Evolutionary conservation across 164 flowering plant species (phyloP).

Genomic region (Berberis vulgaris): DNA sequence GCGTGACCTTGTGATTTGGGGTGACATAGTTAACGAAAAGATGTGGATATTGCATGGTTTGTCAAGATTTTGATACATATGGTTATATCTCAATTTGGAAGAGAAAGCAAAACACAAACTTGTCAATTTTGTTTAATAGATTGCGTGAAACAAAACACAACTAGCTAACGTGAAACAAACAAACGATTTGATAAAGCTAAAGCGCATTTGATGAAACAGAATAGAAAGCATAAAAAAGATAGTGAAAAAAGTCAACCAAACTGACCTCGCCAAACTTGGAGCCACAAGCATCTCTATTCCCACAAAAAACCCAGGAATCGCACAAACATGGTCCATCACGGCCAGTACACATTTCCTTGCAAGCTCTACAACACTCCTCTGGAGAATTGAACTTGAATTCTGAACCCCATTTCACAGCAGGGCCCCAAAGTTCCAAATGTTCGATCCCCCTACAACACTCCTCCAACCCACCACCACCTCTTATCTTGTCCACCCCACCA

Average conservation of each 20-base stretch:
- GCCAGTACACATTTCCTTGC: slow-evolving; percentile 82
- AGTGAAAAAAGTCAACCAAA: neutral
- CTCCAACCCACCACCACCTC: slow-evolving; percentile 10
- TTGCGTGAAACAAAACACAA: neutral
- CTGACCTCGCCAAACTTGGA: slow-evolving; percentile 75
- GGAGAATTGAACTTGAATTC: slow-evolving; percentile 71
- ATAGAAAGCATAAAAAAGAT: neutral
- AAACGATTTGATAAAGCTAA: too few species aligned
- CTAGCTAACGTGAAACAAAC: neutral
- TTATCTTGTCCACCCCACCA: slow-evolving; percentile 2
- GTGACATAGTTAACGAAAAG: too few species aligned
- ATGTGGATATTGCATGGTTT: too few species aligned
- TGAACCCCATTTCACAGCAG: slow-evolving; percentile 93
- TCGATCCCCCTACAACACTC: slow-evolving; percentile 73
- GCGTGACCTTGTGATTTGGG: too few species aligned
- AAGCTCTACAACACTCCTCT: slow-evolving; percentile 67
- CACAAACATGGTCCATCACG: slow-evolving; percentile 79
- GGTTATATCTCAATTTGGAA: too few species aligned
- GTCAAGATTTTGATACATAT: too few species aligned
- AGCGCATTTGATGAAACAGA: neutral
- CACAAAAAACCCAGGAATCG: slow-evolving; percentile 94
- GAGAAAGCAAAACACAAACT: too few species aligned
- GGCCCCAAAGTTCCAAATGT: slow-evolving; percentile 89
- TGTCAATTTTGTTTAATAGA: too few species aligned
- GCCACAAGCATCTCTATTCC: slow-evolving; percentile 57